Evolutionary conservation across 129 eudicot genomes (phyloP), one percentile per base, ranked within the genome.

Genomic region (Helianthus tuberosus): DNA sequence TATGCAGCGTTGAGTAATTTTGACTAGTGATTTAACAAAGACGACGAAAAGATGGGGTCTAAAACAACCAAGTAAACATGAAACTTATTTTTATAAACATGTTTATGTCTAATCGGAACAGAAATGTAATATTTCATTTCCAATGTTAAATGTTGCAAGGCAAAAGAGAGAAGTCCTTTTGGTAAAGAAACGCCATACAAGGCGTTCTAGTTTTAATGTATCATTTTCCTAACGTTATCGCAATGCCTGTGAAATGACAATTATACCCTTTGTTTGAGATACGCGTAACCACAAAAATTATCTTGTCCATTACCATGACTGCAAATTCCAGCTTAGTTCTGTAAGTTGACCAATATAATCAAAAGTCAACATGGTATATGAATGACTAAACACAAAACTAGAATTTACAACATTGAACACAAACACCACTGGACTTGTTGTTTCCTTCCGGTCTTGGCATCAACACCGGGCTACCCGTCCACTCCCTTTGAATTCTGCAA

Each of bases 391-490:
- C 43, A 78, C 67, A 65, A 78, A 51, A 60, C 82, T 79, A 84
- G 67, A 82, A 84, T 77, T 83, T 82, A 68, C 89, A 84, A 15
- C 89, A 89, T 25, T 81, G 86, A 39, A 75, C 73, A 48, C 79
- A 77, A 17, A 47, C 64, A 39, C 53, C 53, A 59, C 73, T 59
- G 11, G 64, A 16, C 83, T 81, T 76, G 27, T 47, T 64, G 27
- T 54, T 74, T 55, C 57, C 69, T 68, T 81, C 85, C 17, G 88
- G 83, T 72, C 77, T 84, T 9, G 96, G 92, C 92, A 89, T 87
- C 47, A 83, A 75, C 68, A 71, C 82, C 0, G 90, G 96, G 68
- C 96, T 84, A 15, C 90, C 92, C 43, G 83, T 73, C 90, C 86
- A 77, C 68, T 89, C 96, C 46, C 76, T 69, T 11, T 85, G 80